Evolutionary conservation across 129 eudicot species (phyloP).

Genomic region (Mikania micrantha): DNA sequence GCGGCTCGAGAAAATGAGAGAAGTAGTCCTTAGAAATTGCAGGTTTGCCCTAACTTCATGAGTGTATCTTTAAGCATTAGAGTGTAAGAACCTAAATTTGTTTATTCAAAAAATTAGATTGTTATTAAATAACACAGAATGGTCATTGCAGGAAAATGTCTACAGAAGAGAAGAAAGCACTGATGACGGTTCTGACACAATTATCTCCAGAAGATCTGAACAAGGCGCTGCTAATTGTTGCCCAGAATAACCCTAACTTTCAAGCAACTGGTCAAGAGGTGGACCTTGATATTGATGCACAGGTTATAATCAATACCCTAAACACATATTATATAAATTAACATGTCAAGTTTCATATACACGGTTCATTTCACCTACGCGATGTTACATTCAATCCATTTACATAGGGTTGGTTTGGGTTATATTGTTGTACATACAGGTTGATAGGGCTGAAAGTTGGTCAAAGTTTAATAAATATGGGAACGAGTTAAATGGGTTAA

Average conservation of each 20-base stretch:
- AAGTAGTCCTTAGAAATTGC: conserved; percentile 61
- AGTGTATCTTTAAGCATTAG: neutral
- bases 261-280: conserved; percentile 53
- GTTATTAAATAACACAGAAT: neutral
- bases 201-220: conserved; percentile 60
- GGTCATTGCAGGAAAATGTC: conserved; percentile 62
- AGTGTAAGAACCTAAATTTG: neutral
- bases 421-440: neutral
- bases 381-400: neutral
- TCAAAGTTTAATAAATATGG: neutral
- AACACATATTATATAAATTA: neutral
- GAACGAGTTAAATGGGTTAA: neutral
- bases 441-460: neutral
- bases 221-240: conserved; percentile 66
- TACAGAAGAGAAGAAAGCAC: conserved; percentile 67
- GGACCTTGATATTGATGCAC: conserved; percentile 69
- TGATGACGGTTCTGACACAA: conserved; percentile 47
- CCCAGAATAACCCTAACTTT: conserved; percentile 60
- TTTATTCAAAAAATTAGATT: neutral
- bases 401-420: neutral
- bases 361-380: neutral
- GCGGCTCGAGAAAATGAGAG: conserved; percentile 58
- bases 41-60: conserved; percentile 41
- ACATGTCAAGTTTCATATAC: neutral
- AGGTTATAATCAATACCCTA: conserved; percentile 35